Conservation (phyloP, 2,329 filamentous ascomycete species). For the Pseudohalonectria lignicola region DNA sequence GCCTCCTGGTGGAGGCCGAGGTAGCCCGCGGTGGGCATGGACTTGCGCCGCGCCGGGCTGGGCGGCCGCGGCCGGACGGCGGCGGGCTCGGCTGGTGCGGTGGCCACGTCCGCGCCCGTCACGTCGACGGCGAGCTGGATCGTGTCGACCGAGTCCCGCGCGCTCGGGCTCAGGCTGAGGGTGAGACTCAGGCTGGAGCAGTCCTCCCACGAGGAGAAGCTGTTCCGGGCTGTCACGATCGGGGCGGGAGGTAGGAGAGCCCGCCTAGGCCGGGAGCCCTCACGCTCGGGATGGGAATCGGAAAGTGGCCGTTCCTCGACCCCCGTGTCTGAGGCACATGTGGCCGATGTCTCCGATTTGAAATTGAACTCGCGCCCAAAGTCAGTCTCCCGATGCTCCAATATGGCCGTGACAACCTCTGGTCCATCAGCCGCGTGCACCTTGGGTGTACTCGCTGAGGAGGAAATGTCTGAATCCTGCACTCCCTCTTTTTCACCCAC, state of each 20-base stretch:
- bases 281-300: too few relatives aligned
- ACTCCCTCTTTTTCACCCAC: too few relatives aligned
- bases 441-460: too few relatives aligned
- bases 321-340: too few relatives aligned
- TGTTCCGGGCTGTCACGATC: not conserved
- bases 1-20: constrained; percentile 17
- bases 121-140: not conserved
- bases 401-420: too few relatives aligned
- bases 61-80: not conserved
- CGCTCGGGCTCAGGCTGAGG: too few relatives aligned
- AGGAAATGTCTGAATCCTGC: too few relatives aligned
- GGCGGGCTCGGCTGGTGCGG: constrained; percentile 3
- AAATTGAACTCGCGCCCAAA: too few relatives aligned
- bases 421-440: too few relatives aligned
- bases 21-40: constrained; percentile 17
- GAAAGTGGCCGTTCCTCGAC: too few relatives aligned
- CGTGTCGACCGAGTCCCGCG: constrained; percentile 7
- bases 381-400: too few relatives aligned
- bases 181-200: constrained; percentile 1
- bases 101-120: constrained; percentile 3
- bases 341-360: too few relatives aligned
- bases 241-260: not conserved
- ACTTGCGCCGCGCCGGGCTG: constrained; percentile 1
- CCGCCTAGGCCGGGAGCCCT: not conserved
- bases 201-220: constrained; percentile 11